Evolutionary conservation across 805 yeast species (phyloP).

Genomic region (Wickerhamiella galacta): DNA sequence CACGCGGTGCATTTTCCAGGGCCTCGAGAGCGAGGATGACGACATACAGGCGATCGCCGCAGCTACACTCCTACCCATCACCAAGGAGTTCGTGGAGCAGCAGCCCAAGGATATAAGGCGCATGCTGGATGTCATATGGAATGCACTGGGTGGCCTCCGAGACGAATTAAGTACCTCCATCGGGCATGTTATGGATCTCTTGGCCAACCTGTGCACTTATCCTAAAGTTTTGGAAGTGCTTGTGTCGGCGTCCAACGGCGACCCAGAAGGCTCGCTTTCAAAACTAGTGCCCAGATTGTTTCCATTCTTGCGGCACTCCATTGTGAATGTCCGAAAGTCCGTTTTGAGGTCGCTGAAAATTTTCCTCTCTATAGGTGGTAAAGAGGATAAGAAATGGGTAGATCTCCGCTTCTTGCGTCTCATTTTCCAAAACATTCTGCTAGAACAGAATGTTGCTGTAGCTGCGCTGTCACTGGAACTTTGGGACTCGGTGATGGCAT

Average conservation of each 20-base stretch:
- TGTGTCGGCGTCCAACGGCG: slow-evolving; percentile 39
- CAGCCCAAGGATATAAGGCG: slow-evolving; percentile 31
- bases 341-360: slow-evolving; percentile 68
- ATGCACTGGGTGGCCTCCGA: slow-evolving; percentile 60
- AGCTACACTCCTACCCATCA: slow-evolving; percentile 77
- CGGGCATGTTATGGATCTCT: slow-evolving; percentile 87
- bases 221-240: slow-evolving; percentile 58
- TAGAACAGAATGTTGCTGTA: slow-evolving; percentile 75
- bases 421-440: slow-evolving; percentile 68
- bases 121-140: slow-evolving; percentile 68
- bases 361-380: slow-evolving; percentile 37
- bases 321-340: slow-evolving; percentile 76
- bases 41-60: slow-evolving; percentile 98
- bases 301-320: slow-evolving; percentile 88
- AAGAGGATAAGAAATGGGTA: slow-evolving; percentile 47
- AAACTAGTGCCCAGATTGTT: slow-evolving; percentile 74
- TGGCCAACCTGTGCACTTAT: slow-evolving; percentile 75
- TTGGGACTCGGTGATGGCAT: slow-evolving; percentile 35
- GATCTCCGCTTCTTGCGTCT: slow-evolving; percentile 57
- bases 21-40: slow-evolving; percentile 54
- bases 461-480: slow-evolving; percentile 45
- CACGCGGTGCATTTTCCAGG: slow-evolving; percentile 72
- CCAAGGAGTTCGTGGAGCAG: slow-evolving; percentile 64
- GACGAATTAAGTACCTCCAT: slow-evolving; percentile 92
- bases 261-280: slow-evolving; percentile 44